Evolutionary conservation across 495 filamentous ascomycete species (phyloP).

Genomic region (Aspergillus sclerotioniger): DNA sequence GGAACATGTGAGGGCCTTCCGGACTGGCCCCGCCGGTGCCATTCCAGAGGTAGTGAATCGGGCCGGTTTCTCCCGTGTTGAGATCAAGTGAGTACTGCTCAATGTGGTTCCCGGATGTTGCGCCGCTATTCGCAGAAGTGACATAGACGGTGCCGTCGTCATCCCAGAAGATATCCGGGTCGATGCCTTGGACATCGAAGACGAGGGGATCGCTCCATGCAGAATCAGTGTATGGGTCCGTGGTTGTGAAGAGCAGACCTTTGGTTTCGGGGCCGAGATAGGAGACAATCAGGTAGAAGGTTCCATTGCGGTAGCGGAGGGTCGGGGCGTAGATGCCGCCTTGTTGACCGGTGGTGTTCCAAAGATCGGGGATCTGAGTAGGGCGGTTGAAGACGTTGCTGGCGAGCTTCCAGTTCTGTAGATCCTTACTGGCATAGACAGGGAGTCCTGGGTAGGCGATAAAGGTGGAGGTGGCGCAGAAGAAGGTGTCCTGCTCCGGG

Average conservation of each 20-base stretch:
- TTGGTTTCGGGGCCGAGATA: conserved; percentile 4
- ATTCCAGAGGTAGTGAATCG: conserved; percentile 43
- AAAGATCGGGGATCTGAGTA: conserved; percentile 17
- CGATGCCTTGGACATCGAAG: conserved; percentile 5
- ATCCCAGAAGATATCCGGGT: conserved; percentile 28
- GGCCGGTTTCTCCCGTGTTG: conserved; percentile 36
- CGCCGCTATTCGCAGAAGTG: conserved; percentile 2
- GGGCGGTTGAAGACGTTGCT: conserved; percentile 20
- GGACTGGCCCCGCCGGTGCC: conserved; percentile 48
- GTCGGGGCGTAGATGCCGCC: conserved; percentile 26
- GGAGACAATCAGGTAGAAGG: conserved; percentile 21
- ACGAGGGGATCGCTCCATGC: conserved; percentile 24
- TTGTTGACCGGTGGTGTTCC: conserved; percentile 16
- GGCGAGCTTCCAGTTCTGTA: conserved; percentile 24
- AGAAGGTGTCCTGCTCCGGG: conserved; percentile 21
- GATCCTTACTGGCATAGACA: conserved; percentile 25
- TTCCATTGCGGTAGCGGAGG: conserved; percentile 22
- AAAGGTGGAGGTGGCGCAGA: conserved; percentile 26
- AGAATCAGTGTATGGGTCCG: conserved; percentile 14
- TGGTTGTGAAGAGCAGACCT: conserved; percentile 20
- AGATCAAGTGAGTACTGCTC: conserved; percentile 40
- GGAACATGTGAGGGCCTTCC: conserved; percentile 62
- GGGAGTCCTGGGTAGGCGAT: conserved; percentile 24
- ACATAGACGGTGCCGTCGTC: conserved; percentile 10
- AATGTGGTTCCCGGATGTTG: no score